Evolutionary conservation across 495 filamentous ascomycete species (phyloP).

Genomic region (Clavariopsis aquatica): DNA sequence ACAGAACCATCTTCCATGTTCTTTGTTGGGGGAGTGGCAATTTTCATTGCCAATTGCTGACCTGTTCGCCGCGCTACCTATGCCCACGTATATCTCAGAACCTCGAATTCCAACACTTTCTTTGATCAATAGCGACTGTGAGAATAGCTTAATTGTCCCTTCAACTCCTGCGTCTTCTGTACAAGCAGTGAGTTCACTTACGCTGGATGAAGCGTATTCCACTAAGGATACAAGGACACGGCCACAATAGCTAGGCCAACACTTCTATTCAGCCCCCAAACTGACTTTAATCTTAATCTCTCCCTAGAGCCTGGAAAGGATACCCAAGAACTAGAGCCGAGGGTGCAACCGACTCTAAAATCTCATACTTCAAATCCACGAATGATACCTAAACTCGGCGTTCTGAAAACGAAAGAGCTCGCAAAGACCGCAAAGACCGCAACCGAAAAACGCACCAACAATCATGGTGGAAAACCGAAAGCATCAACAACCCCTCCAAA

Average conservation of each 20-base stretch:
- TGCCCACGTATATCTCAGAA: background rate
- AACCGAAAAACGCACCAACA: no score
- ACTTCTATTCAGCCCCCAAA: no score
- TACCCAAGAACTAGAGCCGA: no score
- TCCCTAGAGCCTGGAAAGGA: no score
- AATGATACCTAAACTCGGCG: no score
- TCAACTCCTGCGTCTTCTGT: background rate
- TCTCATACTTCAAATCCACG: no score
- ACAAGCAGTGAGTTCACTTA: background rate
- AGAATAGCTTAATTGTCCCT: background rate
- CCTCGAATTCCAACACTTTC: background rate
- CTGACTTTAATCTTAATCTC: no score
- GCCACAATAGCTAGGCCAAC: background rate
- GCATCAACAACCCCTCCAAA: no score
- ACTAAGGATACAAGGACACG: background rate
- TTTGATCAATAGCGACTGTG: background rate
- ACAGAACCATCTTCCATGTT: constrained; percentile 6
- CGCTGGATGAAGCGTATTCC: background rate
- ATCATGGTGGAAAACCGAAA: no score
- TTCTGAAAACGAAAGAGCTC: no score
- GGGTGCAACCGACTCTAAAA: no score
- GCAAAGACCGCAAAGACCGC: no score
- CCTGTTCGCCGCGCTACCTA: background rate
- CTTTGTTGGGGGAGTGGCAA: constrained; percentile 21
- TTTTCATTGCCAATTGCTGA: background rate